phyloP scores from a whole-genome alignment of 2,329 filamentous ascomycete genomes.

The Colletotrichum tamarilloi region DNA sequence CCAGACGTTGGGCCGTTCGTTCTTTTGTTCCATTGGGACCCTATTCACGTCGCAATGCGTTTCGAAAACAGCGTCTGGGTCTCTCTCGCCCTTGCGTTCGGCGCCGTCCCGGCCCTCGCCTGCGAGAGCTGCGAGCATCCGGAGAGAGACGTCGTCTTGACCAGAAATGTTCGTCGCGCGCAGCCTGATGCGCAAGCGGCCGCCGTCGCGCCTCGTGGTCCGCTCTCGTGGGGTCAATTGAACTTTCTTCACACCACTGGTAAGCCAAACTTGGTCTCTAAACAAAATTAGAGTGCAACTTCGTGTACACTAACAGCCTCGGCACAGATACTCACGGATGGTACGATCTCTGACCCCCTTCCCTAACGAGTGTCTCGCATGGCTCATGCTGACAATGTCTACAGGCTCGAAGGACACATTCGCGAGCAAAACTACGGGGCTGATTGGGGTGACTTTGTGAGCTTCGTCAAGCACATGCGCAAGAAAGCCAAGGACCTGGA shows the following conservation, averaged over 20 bases:
- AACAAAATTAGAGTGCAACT: no score
- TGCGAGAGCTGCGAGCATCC: constrained; percentile 29
- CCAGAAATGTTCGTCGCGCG: constrained; percentile 57
- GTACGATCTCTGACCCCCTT: neutral
- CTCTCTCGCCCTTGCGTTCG: neutral
- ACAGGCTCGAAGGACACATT: constrained; percentile 68
- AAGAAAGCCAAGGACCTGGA: constrained; percentile 64
- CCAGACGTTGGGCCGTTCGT: neutral
- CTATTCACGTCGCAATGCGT: constrained; percentile 9
- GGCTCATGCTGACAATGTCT: neutral
- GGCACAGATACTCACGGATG: constrained; percentile 49
- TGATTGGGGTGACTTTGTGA: constrained; percentile 74
- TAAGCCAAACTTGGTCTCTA: neutral
- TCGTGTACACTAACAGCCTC: constrained; percentile 64
- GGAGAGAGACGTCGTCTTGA: constrained; percentile 23
- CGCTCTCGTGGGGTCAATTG: constrained; percentile 71
- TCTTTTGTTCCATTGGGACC: neutral
- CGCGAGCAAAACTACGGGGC: constrained; percentile 73
- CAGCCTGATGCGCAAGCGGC: constrained; percentile 58
- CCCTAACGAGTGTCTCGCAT: no score
- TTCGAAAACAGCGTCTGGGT: neutral
- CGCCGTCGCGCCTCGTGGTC: constrained; percentile 53
- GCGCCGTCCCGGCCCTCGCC: neutral
- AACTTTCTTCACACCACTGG: constrained; percentile 61
- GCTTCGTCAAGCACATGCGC: constrained; percentile 70